phyloP scores from a whole-genome alignment of 164 flowering plant species.

The Berberis thunbergii region DNA sequence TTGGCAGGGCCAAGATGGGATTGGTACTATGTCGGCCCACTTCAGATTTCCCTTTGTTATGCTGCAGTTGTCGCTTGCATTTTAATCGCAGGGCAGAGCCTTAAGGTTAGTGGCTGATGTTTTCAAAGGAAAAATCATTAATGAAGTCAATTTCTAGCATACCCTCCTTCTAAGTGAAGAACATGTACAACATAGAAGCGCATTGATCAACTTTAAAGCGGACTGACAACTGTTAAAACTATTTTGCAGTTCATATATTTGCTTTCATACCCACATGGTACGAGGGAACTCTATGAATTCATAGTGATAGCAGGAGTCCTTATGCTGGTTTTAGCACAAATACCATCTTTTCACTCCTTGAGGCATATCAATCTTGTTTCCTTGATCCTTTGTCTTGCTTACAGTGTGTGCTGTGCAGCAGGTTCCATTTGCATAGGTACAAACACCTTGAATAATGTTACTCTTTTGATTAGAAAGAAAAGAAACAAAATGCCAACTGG shows the following conservation, averaged over 20 bases:
- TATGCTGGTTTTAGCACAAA: conserved; percentile 69
- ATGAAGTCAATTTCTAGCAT: no score
- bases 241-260: conserved; percentile 60
- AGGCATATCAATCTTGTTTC: conserved; percentile 81
- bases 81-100: conserved; percentile 66
- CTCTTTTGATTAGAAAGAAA: background rate
- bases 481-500: no score
- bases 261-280: conserved; percentile 43
- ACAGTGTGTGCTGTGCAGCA: conserved; percentile 67
- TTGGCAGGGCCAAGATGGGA: conserved; percentile 67
- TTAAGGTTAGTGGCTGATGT: conserved; percentile 37
- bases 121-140: background rate
- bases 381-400: conserved; percentile 54
- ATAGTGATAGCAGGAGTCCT: conserved; percentile 62
- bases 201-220: background rate
- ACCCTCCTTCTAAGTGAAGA: background rate
- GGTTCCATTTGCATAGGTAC: conserved; percentile 72
- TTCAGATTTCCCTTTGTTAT: conserved; percentile 62
- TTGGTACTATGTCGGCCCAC: conserved; percentile 54
- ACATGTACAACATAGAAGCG: background rate
- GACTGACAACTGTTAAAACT: background rate
- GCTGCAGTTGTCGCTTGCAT: conserved; percentile 62
- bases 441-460: background rate
- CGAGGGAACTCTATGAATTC: conserved; percentile 69
- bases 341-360: conserved; percentile 92